A percentile compares a stretch with the other conserved stretches of the same genome.
Evolutionary conservation across 225 moss, liverwort and hornwort species (phyloP).

Genomic region (Asterella californica): DNA sequence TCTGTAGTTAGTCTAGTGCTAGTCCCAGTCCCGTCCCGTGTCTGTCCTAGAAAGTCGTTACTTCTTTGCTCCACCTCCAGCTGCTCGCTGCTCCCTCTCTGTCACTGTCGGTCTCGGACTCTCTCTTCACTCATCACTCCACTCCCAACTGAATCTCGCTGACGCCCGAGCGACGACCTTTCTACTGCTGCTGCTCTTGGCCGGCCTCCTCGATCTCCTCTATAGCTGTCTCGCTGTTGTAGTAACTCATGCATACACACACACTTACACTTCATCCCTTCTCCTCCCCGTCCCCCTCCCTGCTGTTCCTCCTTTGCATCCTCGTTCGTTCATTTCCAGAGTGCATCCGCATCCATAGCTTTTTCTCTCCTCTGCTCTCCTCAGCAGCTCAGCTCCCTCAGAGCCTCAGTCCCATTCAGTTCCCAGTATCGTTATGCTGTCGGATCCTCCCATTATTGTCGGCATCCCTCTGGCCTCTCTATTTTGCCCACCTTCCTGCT

Average conservation of each 20-base stretch:
- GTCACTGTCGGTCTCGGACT: not conserved
- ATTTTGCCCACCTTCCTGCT: not conserved
- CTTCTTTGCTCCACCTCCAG: not conserved
- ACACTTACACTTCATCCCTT: not conserved
- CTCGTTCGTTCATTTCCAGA: not conserved
- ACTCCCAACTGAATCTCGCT: not conserved
- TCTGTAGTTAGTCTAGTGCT: not conserved
- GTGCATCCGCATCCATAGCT: not conserved
- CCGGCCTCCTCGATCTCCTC: not conserved
- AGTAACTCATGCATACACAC: not conserved
- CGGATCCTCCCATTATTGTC: conserved; percentile 36
- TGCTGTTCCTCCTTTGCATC: not conserved
- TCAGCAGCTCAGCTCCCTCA: not conserved
- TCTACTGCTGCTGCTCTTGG: not conserved
- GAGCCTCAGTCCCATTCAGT: conserved; percentile 20
- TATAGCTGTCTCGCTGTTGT: conserved; percentile 3
- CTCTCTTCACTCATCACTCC: conserved; percentile 13
- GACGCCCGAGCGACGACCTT: conserved; percentile 1
- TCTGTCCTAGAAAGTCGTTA: conserved; percentile 6
- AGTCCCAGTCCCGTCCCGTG: not conserved
- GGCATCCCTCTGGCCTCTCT: conserved; percentile 4
- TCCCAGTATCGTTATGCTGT: conserved; percentile 36
- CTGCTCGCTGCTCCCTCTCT: not conserved
- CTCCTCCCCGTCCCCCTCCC: not conserved
- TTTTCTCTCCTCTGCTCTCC: too few relatives aligned